Percentiles rank a stretch among this genome's conserved stretches.
phyloP scores from a whole-genome alignment of 2,329 filamentous ascomycete species.

The Fusarium pseudonygamai region DNA sequence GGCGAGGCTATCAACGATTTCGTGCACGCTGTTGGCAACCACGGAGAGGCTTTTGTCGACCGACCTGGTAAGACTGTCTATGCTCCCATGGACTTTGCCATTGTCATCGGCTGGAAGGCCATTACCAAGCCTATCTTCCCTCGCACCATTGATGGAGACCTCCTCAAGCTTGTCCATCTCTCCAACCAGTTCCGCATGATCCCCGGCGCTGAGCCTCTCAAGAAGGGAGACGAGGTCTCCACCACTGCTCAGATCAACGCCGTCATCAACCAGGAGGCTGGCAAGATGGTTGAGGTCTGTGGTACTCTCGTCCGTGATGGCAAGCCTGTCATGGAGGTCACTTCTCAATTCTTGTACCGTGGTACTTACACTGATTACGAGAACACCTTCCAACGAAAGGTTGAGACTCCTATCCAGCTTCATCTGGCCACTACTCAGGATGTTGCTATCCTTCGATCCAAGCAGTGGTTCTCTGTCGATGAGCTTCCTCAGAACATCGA shows the following conservation, averaged over 20 bases:
- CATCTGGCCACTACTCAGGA: constrained; percentile 89
- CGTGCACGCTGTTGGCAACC: constrained; percentile 98
- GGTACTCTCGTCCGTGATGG: constrained; percentile 90
- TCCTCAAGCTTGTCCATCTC: constrained; percentile 94
- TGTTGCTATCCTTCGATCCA: constrained; percentile 91
- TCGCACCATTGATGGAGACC: constrained; percentile 91
- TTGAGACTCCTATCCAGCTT: constrained; percentile 93
- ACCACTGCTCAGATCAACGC: constrained; percentile 97
- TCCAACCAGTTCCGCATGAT: constrained; percentile 99
- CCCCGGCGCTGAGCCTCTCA: constrained; percentile 90
- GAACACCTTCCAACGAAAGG: constrained; percentile 98
- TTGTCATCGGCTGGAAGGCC: constrained; percentile 98
- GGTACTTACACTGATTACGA: constrained; percentile 92
- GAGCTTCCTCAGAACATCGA: constrained; percentile 75
- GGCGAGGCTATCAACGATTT: constrained; percentile 97
- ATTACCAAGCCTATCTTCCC: constrained; percentile 99
- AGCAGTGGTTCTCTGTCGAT: constrained; percentile 96
- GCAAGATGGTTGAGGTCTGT: constrained; percentile 99
- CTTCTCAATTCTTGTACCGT: constrained; percentile 96
- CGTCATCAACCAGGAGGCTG: constrained; percentile 96
- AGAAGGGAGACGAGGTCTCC: constrained; percentile 92
- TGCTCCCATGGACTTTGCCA: constrained; percentile 98
- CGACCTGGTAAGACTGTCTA: constrained; percentile 92
- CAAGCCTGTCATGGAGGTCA: constrained; percentile 95
- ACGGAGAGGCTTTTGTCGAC: constrained; percentile 95